phyloP scores from a whole-genome alignment of 176 grass and related monocot genomes.

The Eragrostis curvula region DNA sequence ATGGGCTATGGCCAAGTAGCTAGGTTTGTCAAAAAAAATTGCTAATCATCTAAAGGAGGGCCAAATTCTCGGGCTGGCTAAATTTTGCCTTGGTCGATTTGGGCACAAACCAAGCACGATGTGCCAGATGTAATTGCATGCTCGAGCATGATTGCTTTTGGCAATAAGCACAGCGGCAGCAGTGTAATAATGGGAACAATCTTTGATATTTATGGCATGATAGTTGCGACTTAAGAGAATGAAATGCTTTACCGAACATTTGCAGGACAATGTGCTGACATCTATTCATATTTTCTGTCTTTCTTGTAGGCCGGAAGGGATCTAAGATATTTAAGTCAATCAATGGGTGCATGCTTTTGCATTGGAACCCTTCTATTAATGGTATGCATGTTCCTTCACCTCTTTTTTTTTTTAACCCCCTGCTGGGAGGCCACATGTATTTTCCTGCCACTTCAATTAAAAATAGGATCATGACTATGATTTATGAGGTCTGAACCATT shows the following conservation, averaged over 20 bases:
- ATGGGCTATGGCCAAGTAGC: not conserved
- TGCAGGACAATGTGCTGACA: not conserved
- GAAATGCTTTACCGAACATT: conserved; percentile 5
- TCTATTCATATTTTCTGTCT: conserved; percentile 9
- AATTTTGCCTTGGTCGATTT: not conserved
- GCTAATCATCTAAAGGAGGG: not conserved
- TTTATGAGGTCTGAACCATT: not conserved
- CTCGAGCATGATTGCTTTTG: conserved; percentile 10
- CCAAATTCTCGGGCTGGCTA: not conserved
- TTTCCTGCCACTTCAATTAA: conserved; percentile 14
- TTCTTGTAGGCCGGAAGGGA: conserved; percentile 86
- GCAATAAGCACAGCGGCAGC: not conserved
- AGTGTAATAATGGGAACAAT: conserved; percentile 13
- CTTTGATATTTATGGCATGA: conserved; percentile 1
- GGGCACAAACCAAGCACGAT: not conserved
- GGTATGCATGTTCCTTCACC: conserved; percentile 51
- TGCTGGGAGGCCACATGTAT: not conserved
- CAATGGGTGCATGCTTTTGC: conserved; percentile 83
- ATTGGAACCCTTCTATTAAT: conserved; percentile 63
- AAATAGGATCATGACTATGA: not conserved
- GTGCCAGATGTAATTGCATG: conserved; percentile 14
- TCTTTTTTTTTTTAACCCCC: not conserved
- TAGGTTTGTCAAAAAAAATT: conserved; percentile 6
- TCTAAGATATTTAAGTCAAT: conserved; percentile 88
- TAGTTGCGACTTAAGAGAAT: not conserved